Conservation (phyloP, 2,329 filamentous ascomycete species). For the Colletotrichum eleusines region DNA sequence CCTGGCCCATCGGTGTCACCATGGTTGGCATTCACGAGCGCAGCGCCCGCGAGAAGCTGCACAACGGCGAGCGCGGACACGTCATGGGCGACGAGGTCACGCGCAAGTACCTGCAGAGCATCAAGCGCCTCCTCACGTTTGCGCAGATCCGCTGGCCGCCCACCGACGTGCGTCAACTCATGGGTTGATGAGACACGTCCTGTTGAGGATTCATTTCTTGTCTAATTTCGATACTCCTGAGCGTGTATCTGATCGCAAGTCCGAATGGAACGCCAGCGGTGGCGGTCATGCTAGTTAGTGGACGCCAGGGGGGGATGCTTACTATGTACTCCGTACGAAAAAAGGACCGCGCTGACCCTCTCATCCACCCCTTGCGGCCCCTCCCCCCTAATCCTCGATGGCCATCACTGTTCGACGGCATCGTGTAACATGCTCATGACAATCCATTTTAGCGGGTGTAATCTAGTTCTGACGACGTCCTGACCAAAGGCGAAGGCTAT, state of each 20-base stretch:
- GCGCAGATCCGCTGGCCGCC: conserved; percentile 97
- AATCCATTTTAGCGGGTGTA: conserved; percentile 23
- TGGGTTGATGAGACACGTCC: conserved; percentile 72
- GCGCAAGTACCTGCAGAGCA: conserved; percentile 95
- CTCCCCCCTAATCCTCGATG: not conserved
- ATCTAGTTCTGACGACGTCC: conserved; percentile 17
- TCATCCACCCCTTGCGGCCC: not conserved
- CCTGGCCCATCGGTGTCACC: conserved; percentile 98
- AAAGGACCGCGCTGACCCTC: not conserved
- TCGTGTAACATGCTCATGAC: conserved; percentile 28
- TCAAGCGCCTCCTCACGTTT: conserved; percentile 96
- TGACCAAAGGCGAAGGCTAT: conserved; percentile 3
- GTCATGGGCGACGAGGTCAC: conserved; percentile 98
- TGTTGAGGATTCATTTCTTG: not conserved
- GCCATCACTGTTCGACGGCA: not conserved
- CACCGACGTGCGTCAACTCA: conserved; percentile 90
- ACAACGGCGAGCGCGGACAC: conserved; percentile 88
- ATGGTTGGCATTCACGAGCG: conserved; percentile 99
- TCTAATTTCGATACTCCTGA: conserved; percentile 1
- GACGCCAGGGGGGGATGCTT: not conserved
- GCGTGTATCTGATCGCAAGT: not conserved
- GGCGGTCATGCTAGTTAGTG: not conserved
- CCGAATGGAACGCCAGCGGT: conserved; percentile 19
- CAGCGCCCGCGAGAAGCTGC: conserved; percentile 93
- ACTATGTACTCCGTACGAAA: too few relatives aligned